Percentiles rank a stretch among this genome's conserved stretches.
Evolutionary conservation across 2,329 filamentous ascomycete genomes (phyloP).

Genomic region (Cercospora canescens): DNA sequence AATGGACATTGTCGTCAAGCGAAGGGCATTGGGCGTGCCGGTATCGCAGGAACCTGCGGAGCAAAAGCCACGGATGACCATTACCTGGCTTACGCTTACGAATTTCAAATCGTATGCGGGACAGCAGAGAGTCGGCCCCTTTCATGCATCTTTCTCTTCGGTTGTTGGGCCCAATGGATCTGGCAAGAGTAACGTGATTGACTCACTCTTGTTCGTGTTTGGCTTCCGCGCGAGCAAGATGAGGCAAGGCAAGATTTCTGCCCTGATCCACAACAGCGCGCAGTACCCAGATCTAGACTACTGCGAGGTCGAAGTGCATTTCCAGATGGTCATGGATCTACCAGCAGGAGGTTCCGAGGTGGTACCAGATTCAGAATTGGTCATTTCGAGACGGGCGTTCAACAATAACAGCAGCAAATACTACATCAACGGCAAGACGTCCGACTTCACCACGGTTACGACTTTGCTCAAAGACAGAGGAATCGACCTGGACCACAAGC

Average conservation of each 20-base stretch:
- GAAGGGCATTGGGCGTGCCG: conserved; percentile 66
- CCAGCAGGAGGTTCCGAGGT: conserved; percentile 73
- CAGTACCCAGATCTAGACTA: conserved; percentile 79
- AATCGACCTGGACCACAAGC: conserved; percentile 95
- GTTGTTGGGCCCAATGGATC: conserved; percentile 98
- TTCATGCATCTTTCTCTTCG: conserved; percentile 95
- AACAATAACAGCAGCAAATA: conserved; percentile 99
- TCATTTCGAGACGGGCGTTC: conserved; percentile 91
- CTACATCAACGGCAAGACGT: conserved; percentile 88
- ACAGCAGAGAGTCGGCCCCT: conserved; percentile 90
- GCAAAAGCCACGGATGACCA: conserved; percentile 84
- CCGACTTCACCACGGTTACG: conserved; percentile 90
- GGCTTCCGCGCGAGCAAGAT: conserved; percentile 99
- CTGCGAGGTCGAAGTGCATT: conserved; percentile 96
- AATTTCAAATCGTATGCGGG: conserved; percentile 99
- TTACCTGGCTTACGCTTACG: conserved; percentile 85
- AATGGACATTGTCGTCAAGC: conserved; percentile 91
- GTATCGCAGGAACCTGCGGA: conserved; percentile 71
- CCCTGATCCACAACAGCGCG: conserved; percentile 95
- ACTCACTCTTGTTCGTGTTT: conserved; percentile 97
- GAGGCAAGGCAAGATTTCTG: conserved; percentile 97
- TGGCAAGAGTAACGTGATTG: conserved; percentile 98
- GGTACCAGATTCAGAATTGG: conserved; percentile 78
- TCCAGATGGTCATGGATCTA: conserved; percentile 90
- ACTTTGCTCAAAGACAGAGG: conserved; percentile 82